Conservation (phyloP, 805 yeast species). For the Suhomyces sp. region DNA sequence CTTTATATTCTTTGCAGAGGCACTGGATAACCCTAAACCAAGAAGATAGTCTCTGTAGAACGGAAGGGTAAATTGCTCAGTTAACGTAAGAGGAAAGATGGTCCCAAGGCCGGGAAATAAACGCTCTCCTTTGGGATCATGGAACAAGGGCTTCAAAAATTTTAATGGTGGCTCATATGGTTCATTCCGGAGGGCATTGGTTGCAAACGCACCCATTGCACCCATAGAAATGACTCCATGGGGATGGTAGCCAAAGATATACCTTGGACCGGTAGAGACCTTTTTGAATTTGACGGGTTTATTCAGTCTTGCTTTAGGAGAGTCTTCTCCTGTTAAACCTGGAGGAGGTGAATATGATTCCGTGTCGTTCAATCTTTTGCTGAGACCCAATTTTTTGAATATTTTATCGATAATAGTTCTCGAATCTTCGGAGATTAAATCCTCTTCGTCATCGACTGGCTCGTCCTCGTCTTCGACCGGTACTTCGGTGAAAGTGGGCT, state of each 20-base stretch:
- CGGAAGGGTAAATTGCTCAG: slow-evolving; percentile 81
- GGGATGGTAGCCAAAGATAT: slow-evolving; percentile 92
- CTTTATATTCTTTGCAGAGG: slow-evolving; percentile 69
- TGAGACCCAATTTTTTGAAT: slow-evolving; percentile 36
- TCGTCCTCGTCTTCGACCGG: slow-evolving; percentile 22
- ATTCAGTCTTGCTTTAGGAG: neutral
- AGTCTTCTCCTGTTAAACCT: slow-evolving; percentile 6
- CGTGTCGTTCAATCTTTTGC: slow-evolving; percentile 36
- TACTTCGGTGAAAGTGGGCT: slow-evolving; percentile 64
- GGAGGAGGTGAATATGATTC: slow-evolving; percentile 16
- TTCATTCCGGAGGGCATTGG: slow-evolving; percentile 47
- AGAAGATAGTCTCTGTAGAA: slow-evolving; percentile 82
- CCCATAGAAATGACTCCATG: slow-evolving; percentile 96
- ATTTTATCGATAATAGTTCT: slow-evolving; percentile 35
- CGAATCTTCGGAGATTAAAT: slow-evolving; percentile 38
- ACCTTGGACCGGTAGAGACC: slow-evolving; percentile 62
- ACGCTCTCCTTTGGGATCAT: slow-evolving; percentile 66
- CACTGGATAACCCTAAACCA: slow-evolving; percentile 81
- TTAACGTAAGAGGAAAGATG: slow-evolving; percentile 72
- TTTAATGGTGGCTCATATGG: slow-evolving; percentile 38
- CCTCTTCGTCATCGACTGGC: slow-evolving; percentile 40
- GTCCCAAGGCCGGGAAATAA: slow-evolving; percentile 81
- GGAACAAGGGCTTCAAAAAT: slow-evolving; percentile 37
- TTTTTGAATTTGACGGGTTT: slow-evolving; percentile 18
- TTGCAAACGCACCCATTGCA: slow-evolving; percentile 77